Base-by-base conservation (phyloP, 2,329 filamentous ascomycete genomes). In the Ceratocystis alfenasii region DNA sequence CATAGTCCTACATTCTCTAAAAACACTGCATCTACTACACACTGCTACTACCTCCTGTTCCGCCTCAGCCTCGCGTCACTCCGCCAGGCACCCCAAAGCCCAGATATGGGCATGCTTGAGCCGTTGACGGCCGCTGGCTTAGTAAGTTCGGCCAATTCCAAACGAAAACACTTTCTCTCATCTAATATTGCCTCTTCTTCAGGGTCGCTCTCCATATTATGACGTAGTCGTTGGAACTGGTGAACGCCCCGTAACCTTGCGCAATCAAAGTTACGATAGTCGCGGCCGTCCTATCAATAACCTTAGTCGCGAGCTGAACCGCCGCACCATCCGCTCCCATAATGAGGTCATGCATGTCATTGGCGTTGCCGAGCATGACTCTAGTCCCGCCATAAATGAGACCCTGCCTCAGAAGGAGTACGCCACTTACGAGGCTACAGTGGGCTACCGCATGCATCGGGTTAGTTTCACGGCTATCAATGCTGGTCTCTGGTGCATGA, bases 311-410 rank as follows among this genome's bases (percentile, higher is more conserved):
- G 75, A 76, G 12, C 78, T 83, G 68, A 84, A 83, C 69, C 78
- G 79, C 62, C 79, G 83, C 67, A 78, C 84, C 41, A 81, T 85
- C 30, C 77, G 83, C 63, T 79, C 83, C 8, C 83, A 85, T 70
- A 85, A 85, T 69, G 82, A 85, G 69, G 83, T 85, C 2, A 85
- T 85, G 83, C 77, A 80, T 20, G 81, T 84, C 8, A 85, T 85
- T 48, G 83, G 83, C 4, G 83, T 85, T 3, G 83, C 82, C 7
- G 83, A 85, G 70, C 80, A 82, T 15, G 82, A 85, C 64, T 79
- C 78, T 63, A 73, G 74, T 6, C 70, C 70, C 3, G 71, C 74
- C 25, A 75, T 76, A 3, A 74, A 75, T 4, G 76, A 79, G 63
- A 71, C 73, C 5, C 77, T 79, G 50, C 72, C 74, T 1, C 74